phyloP scores from a whole-genome alignment of 495 filamentous ascomycete species.

The Xylaria longipes region DNA sequence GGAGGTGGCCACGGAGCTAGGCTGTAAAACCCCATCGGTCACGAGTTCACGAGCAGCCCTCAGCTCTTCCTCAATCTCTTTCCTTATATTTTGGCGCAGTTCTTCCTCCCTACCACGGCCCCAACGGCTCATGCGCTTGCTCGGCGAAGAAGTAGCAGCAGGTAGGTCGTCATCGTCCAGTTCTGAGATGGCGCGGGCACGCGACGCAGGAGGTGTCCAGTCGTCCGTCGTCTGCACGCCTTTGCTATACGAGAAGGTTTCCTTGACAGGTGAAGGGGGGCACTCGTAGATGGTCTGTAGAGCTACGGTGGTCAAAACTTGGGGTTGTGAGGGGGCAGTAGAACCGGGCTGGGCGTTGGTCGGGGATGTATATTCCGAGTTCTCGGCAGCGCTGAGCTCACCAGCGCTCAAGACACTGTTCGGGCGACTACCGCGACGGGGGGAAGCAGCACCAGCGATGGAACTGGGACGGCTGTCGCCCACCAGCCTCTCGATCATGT shows the following conservation, averaged over 20 bases:
- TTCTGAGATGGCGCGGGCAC: slow-evolving; percentile 58
- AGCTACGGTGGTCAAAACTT: slow-evolving; percentile 66
- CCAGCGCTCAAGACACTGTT: slow-evolving; percentile 81
- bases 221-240: slow-evolving; percentile 82
- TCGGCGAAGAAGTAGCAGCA: slow-evolving; percentile 53
- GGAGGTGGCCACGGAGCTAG: slow-evolving; percentile 45
- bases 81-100: slow-evolving; percentile 79
- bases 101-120: slow-evolving; percentile 85
- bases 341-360: slow-evolving; percentile 44
- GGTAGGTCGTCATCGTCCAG: slow-evolving; percentile 59
- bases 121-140: slow-evolving; percentile 75
- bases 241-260: slow-evolving; percentile 93
- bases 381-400: slow-evolving; percentile 73
- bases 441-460: slow-evolving; percentile 67
- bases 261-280: slow-evolving; percentile 72
- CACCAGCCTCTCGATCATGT: slow-evolving; percentile 77
- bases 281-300: slow-evolving; percentile 78
- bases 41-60: slow-evolving; percentile 67
- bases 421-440: slow-evolving; percentile 77
- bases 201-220: slow-evolving; percentile 60
- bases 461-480: slow-evolving; percentile 78
- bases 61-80: slow-evolving; percentile 92
- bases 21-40: slow-evolving; percentile 56
- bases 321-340: slow-evolving; percentile 31
- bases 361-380: slow-evolving; percentile 60